Evolutionary conservation across 106 monocot species (phyloP).

Genomic region (Dendrobium chrysotoxum): DNA sequence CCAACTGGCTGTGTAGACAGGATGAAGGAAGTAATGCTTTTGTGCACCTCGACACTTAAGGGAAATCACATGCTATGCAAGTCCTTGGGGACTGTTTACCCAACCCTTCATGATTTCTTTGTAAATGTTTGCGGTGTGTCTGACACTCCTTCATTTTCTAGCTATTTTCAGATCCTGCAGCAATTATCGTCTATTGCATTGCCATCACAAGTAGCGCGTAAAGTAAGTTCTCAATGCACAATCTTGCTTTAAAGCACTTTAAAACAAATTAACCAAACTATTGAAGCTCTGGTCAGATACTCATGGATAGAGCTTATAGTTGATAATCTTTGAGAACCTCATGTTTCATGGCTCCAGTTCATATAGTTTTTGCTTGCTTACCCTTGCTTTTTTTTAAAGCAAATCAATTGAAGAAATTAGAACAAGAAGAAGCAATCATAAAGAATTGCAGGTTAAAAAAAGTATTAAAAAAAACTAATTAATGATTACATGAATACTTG

Average conservation of each 20-base stretch:
- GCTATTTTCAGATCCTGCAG: conserved; percentile 62
- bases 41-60: conserved; percentile 6
- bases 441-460: too few relatives aligned
- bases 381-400: too few relatives aligned
- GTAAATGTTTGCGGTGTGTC: conserved; percentile 62
- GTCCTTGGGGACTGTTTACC: conserved; percentile 53
- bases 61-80: conserved; percentile 17
- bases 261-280: too few relatives aligned
- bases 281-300: background rate
- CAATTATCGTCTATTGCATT: conserved; percentile 45
- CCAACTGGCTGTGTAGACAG: conserved; percentile 80
- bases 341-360: background rate
- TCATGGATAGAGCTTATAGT: background rate
- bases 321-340: background rate
- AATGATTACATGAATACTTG: too few relatives aligned
- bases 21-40: conserved; percentile 28
- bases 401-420: too few relatives aligned
- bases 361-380: too few relatives aligned
- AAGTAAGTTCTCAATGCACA: conserved; percentile 35
- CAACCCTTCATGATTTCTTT: conserved; percentile 78
- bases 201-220: conserved; percentile 57
- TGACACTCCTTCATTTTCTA: conserved; percentile 37
- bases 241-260: too few relatives aligned
- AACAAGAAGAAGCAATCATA: too few relatives aligned
- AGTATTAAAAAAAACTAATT: too few relatives aligned